Base-by-base conservation (phyloP, 2,329 filamentous ascomycete species). In the Nectriaceae sp. region DNA sequence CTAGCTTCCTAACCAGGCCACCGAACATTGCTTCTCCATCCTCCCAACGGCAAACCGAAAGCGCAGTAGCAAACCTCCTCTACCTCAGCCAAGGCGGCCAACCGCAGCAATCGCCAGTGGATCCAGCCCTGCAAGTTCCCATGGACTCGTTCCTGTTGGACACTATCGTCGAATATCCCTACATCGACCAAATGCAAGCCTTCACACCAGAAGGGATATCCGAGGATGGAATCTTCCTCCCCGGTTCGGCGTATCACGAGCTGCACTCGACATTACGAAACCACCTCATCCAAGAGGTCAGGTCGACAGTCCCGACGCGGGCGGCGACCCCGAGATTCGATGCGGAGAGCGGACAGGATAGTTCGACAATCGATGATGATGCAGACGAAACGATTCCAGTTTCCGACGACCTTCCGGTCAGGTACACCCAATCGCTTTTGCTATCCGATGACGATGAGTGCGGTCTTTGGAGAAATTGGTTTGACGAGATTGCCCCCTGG, bases 191-290 rank as follows among this genome's bases (percentile, higher is more conserved):
- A 5, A 46, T 60, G 19, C 67, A 70, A 20, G 55, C 58, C 13
- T 66, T 66, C 19, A 67, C 65, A 1, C 65, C 66, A 0, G 67
- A 69, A 3, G 64, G 65, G 1, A 57, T 59, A 21, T 63, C 60
- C 3, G 68, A 69, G 5, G 69, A 70, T 41, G 74, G 74, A 42
- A 69, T 77, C 18, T 78, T 78, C 48, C 53, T 75, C 3, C 74
- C 75, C 2, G 75, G 74, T 2, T 75, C 74, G 1, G 68, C 70
- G 1, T 77, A 76, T 31, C 71, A 75, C 44, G 73, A 75, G 36
- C 60, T 76, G 2, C 74, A 77, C 46, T 72, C 72, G 2, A 72
- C 72, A 1, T 56, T 77, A 2, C 66, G 74, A 15, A 71, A 74
- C 40, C 70, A 73, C 20, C 67, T 76, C 19, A 70, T 77, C 16